These are phyloP conservation scores for Colletotrichum liaoningense DNA, from an alignment of 2,329 filamentous ascomycete genomes.

Conservation along the genomic window DNA sequence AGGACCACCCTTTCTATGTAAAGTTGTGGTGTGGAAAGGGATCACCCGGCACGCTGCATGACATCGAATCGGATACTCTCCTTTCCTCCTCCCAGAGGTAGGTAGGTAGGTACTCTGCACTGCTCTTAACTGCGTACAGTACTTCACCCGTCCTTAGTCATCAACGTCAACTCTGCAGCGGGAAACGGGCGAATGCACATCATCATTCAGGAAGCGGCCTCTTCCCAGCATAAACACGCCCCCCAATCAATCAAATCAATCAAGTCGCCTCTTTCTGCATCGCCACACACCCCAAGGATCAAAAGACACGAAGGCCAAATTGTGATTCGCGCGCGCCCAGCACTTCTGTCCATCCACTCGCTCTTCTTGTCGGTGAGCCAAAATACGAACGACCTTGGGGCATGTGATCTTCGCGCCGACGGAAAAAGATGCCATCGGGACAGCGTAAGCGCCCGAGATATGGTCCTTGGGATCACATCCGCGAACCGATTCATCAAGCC, in stretches of 20 bases:
- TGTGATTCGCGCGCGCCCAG: background rate
- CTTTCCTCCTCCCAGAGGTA: background rate
- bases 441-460: background rate
- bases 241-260: background rate
- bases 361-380: background rate
- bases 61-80: constrained; percentile 10
- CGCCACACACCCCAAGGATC: background rate
- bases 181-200: background rate
- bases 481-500: background rate
- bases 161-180: background rate
- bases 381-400: background rate
- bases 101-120: background rate
- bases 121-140: background rate
- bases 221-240: background rate
- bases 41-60: constrained; percentile 8
- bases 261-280: background rate
- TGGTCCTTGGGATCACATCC: background rate
- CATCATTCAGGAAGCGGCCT: background rate
- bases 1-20: background rate
- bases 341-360: background rate
- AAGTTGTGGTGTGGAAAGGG: background rate
- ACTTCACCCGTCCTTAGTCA: background rate
- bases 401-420: constrained; percentile 1
- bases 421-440: background rate
- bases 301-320: background rate